These are phyloP conservation scores for Colletotrichum trifolii DNA, from an alignment of 2,329 filamentous ascomycete species.

Conservation along the genomic window DNA sequence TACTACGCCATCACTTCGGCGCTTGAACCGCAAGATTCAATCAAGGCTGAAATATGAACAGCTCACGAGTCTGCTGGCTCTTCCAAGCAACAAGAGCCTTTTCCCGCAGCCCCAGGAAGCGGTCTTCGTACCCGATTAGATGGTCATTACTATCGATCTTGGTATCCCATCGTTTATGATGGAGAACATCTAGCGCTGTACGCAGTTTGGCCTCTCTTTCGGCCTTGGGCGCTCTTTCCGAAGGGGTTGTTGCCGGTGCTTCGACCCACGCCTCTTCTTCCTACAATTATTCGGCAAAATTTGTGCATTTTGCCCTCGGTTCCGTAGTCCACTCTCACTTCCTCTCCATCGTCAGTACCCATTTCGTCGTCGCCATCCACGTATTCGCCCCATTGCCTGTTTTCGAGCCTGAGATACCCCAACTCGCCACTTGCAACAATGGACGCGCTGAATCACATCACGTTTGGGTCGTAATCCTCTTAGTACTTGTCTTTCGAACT, in stretches of 20 bases:
- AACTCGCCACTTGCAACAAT: conserved; percentile 53
- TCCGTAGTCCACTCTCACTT: conserved; percentile 38
- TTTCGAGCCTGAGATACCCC: conserved; percentile 57
- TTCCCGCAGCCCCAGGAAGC: conserved; percentile 66
- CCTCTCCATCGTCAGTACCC: conserved; percentile 46
- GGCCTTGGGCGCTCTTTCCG: conserved; percentile 40
- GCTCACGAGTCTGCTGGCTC: conserved; percentile 70
- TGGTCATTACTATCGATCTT: conserved; percentile 63
- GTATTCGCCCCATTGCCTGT: conserved; percentile 61
- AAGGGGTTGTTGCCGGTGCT: conserved; percentile 11
- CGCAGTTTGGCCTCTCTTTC: conserved; percentile 61
- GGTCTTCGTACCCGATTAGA: conserved; percentile 70
- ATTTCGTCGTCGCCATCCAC: conserved; percentile 57
- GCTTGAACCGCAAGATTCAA: conserved; percentile 70
- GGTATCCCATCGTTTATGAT: conserved; percentile 70
- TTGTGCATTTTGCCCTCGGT: conserved; percentile 3
- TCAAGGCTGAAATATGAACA: conserved; percentile 74
- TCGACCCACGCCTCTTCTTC: conserved; percentile 37
- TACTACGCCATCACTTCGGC: conserved; percentile 59
- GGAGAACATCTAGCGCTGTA: conserved; percentile 68
- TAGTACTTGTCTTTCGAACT: conserved; percentile 63
- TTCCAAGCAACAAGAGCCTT: conserved; percentile 67
- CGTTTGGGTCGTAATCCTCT: conserved; percentile 60
- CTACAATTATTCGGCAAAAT: conserved; percentile 4
- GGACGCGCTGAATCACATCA: conserved; percentile 59